Evolutionary conservation across 352 stramenopile genomes (phyloP).

Genomic region (Globisporangium camurandrum): DNA sequence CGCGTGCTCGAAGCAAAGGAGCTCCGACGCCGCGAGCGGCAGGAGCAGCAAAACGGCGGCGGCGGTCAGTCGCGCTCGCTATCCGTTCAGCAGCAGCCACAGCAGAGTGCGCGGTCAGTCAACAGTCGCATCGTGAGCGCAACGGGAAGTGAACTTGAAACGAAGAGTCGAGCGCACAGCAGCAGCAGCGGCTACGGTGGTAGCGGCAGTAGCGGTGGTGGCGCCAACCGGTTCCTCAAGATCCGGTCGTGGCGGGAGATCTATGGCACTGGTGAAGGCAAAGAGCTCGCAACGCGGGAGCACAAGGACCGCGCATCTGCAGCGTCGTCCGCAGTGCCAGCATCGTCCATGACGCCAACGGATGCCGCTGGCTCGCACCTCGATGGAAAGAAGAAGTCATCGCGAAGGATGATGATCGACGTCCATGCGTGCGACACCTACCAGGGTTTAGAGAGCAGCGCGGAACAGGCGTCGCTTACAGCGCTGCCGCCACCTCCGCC

Average conservation of each 20-base stretch:
- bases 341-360: no score
- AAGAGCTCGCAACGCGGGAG: constrained; percentile 34
- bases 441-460: no score
- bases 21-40: constrained; percentile 14
- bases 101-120: constrained; percentile 12
- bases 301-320: constrained; percentile 7
- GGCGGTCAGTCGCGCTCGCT: no score
- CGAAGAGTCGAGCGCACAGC: constrained; percentile 11
- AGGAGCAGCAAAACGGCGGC: constrained; percentile 14
- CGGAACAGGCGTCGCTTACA: not conserved
- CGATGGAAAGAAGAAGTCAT: constrained; percentile 9
- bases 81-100: constrained; percentile 13
- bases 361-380: constrained; percentile 1
- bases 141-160: not conserved
- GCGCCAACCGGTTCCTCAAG: constrained; percentile 32
- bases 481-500: not conserved
- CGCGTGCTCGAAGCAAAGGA: constrained; percentile 24
- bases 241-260: constrained; percentile 60
- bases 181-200: not conserved
- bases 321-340: constrained; percentile 7
- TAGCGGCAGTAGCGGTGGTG: constrained; percentile 1
- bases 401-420: constrained; percentile 7
- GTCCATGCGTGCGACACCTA: not conserved
- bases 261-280: constrained; percentile 52
- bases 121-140: constrained; percentile 12